Evolutionary conservation across 768 basidiomycete species (phyloP).

Genomic region (Leccinum ochraceum): DNA sequence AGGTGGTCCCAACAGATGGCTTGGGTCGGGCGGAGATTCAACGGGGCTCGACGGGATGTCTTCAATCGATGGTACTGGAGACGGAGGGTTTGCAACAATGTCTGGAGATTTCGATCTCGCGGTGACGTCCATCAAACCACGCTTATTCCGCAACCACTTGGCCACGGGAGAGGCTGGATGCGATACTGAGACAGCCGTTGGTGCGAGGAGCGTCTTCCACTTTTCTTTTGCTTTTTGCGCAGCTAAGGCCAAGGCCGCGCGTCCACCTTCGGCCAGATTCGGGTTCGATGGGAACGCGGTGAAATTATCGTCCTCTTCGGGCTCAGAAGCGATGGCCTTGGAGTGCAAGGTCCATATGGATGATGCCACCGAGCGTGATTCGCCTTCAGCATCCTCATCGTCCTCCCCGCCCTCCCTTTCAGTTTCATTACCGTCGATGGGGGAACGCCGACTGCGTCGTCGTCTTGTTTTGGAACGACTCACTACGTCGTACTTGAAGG

Average conservation of each 20-base stretch:
- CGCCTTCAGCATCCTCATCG: slow-evolving; percentile 42
- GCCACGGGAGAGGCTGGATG: slow-evolving; percentile 28
- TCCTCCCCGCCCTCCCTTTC: slow-evolving; percentile 39
- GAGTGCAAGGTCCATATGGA: slow-evolving; percentile 51
- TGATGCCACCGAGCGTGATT: slow-evolving; percentile 56
- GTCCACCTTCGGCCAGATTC: slow-evolving; percentile 35
- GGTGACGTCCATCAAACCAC: slow-evolving; percentile 12
- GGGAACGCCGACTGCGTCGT: slow-evolving; percentile 37
- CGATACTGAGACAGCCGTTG: slow-evolving; percentile 31
- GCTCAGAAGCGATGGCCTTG: slow-evolving; percentile 32
- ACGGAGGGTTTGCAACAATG: slow-evolving; percentile 28
- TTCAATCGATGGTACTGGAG: slow-evolving; percentile 26
- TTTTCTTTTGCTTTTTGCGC: slow-evolving; percentile 57
- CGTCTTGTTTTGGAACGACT: slow-evolving; percentile 50
- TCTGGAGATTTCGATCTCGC: slow-evolving; percentile 23
- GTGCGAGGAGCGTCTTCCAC: slow-evolving; percentile 50
- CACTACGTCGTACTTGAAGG: slow-evolving; percentile 89
- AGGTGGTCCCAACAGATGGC: slow-evolving; percentile 21
- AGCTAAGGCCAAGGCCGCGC: slow-evolving; percentile 40
- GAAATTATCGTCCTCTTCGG: slow-evolving; percentile 45
- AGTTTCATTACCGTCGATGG: slow-evolving; percentile 42
- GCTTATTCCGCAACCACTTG: slow-evolving; percentile 34
- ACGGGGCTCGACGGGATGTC: slow-evolving; percentile 25
- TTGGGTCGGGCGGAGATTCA: slow-evolving; percentile 14
- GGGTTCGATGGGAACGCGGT: slow-evolving; percentile 26